Conservation (phyloP, 106 monocot genomes). For the Dioscorea alata region DNA sequence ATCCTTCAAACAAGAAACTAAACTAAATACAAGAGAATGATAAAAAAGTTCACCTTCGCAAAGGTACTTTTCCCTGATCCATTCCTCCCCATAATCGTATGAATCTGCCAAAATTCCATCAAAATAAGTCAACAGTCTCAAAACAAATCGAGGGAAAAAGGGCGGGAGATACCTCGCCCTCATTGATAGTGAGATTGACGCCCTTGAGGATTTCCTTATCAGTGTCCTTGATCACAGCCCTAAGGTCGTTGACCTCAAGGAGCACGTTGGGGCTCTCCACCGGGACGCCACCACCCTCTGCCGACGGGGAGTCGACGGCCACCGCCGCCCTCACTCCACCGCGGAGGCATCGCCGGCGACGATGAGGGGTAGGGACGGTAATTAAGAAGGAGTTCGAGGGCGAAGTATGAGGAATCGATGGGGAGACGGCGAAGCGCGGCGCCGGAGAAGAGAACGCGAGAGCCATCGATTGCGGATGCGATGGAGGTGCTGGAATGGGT, state of each 20-base stretch:
- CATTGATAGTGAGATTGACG: conserved; percentile 73
- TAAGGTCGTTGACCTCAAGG: conserved; percentile 68
- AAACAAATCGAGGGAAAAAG: background rate
- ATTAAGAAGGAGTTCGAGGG: background rate
- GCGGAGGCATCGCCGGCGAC: background rate
- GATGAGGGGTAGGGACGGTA: background rate
- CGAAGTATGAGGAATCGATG: background rate
- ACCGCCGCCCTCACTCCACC: conserved; percentile 15
- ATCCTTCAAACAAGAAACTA: too few relatives aligned
- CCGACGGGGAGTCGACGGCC: conserved; percentile 20
- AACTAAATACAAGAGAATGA: too few relatives aligned
- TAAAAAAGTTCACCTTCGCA: conserved; percentile 44
- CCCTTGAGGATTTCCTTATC: conserved; percentile 67
- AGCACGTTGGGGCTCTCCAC: conserved; percentile 21
- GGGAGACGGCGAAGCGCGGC: background rate
- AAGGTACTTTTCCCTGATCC: conserved; percentile 96
- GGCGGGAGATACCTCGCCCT: conserved; percentile 63
- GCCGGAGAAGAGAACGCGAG: background rate
- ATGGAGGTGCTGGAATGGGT: too few relatives aligned
- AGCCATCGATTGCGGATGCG: too few relatives aligned
- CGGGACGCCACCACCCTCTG: background rate
- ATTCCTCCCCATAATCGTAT: conserved; percentile 95
- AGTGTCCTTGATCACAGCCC: conserved; percentile 61
- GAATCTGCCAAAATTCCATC: conserved; percentile 37
- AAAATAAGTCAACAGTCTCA: background rate